Conservation (phyloP, 2,329 filamentous ascomycete species). For the Albifimbria verrucaria region DNA sequence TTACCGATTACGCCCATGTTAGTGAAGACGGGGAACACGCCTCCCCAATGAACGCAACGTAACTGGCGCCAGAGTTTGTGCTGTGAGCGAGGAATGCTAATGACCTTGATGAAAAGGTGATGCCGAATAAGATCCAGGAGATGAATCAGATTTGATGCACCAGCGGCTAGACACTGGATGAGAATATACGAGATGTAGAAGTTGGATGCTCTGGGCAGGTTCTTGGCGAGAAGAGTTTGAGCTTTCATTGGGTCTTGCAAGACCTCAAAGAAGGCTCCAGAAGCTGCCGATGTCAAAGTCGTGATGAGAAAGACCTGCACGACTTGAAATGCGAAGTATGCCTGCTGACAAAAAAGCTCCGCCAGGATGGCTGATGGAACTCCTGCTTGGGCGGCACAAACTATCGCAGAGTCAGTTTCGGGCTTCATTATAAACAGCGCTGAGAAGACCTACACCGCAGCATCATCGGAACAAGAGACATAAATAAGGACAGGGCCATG, state of each 20-base stretch:
- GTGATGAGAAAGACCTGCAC: slow-evolving; percentile 89
- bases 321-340: slow-evolving; percentile 87
- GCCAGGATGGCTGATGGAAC: slow-evolving; percentile 76
- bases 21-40: slow-evolving; percentile 75
- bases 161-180: slow-evolving; percentile 81
- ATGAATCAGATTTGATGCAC: slow-evolving; percentile 72
- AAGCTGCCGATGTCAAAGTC: slow-evolving; percentile 77
- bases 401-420: slow-evolving; percentile 30
- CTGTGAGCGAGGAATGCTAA: slow-evolving; percentile 77
- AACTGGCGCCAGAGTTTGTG: slow-evolving; percentile 75
- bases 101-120: slow-evolving; percentile 63
- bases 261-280: slow-evolving; percentile 63
- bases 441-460: slow-evolving; percentile 52
- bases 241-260: slow-evolving; percentile 58
- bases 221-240: slow-evolving; percentile 64
- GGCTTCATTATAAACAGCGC: accelerated
- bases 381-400: slow-evolving; percentile 75
- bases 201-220: slow-evolving; percentile 81
- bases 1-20: slow-evolving; percentile 76
- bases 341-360: slow-evolving; percentile 86
- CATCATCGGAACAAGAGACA: slow-evolving; percentile 80
- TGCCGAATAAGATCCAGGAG: slow-evolving; percentile 57
- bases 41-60: slow-evolving; percentile 77
- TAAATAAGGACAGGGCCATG: slow-evolving; percentile 74
- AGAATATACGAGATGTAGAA: slow-evolving; percentile 95